These are phyloP conservation scores for Ajuga reptans DNA, from an alignment of 305 asterid species.

Conservation along the genomic window DNA sequence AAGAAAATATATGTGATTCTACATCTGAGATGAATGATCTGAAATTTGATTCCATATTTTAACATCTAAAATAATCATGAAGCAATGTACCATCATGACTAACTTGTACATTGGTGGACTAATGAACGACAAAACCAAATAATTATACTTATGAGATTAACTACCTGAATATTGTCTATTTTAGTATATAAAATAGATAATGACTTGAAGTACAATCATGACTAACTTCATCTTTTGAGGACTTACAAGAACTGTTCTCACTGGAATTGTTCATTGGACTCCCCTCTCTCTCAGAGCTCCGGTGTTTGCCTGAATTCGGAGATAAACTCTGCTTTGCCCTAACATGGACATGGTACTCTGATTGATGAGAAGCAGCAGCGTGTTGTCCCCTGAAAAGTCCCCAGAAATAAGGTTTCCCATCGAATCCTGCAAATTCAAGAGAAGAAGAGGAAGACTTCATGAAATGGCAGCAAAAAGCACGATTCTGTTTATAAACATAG, in stretches of 20 bases:
- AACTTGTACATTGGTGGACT: neutral
- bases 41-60: too few species aligned
- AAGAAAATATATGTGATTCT: too few species aligned
- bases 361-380: constrained; percentile 14
- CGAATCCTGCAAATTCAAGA: constrained; percentile 40
- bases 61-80: too few species aligned
- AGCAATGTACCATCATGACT: too few species aligned
- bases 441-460: neutral
- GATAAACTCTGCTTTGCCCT: constrained; percentile 17
- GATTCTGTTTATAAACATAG: neutral
- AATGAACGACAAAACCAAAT: neutral
- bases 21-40: too few species aligned
- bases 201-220: neutral
- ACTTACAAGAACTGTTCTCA: constrained; percentile 29
- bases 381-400: constrained; percentile 39
- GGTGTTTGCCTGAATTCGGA: constrained; percentile 25
- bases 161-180: neutral
- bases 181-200: neutral
- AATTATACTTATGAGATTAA: neutral
- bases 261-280: constrained; percentile 24
- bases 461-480: neutral
- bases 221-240: neutral
- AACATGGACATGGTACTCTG: constrained; percentile 17
- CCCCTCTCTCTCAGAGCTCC: constrained; percentile 21
- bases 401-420: constrained; percentile 47